These are phyloP conservation scores for Crithidia thermophila DNA, from an alignment of 208 protist species.

Conservation along the genomic window DNA sequence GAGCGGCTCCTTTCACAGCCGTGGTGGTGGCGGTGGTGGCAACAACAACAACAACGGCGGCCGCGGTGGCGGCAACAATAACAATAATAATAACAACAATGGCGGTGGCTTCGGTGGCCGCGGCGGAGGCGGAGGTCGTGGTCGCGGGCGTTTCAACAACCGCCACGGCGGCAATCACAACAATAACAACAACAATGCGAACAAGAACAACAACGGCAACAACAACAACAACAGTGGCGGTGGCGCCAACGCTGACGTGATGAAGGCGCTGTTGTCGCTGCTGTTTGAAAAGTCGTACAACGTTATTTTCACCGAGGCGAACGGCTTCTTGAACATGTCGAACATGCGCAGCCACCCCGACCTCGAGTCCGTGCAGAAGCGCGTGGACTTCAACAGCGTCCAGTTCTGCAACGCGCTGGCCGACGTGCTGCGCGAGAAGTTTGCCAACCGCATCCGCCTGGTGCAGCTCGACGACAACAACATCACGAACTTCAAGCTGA, in stretches of 20 bases:
- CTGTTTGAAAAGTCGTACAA: constrained; percentile 74
- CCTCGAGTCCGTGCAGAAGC: constrained; percentile 58
- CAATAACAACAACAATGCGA: constrained; percentile 32
- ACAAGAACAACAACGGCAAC: constrained; percentile 16
- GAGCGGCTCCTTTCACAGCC: constrained; percentile 13
- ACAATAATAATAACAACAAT: background rate
- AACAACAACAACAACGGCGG: constrained; percentile 6
- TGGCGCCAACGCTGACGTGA: constrained; percentile 58
- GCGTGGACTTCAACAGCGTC: constrained; percentile 85
- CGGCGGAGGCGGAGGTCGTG: constrained; percentile 24
- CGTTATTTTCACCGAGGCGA: constrained; percentile 48
- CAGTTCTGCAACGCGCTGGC: constrained; percentile 76
- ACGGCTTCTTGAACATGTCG: constrained; percentile 65
- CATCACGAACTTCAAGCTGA: constrained; percentile 58
- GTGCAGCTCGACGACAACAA: constrained; percentile 72
- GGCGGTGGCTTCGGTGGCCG: constrained; percentile 19
- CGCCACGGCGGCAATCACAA: constrained; percentile 22
- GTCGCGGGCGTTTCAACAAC: constrained; percentile 28
- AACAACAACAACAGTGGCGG: constrained; percentile 34
- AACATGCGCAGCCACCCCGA: constrained; percentile 61
- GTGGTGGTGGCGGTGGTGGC: constrained; percentile 6
- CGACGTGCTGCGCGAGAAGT: constrained; percentile 67
- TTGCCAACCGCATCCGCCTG: constrained; percentile 58
- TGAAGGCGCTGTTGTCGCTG: constrained; percentile 78
- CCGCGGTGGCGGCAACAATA: constrained; percentile 26